Evolutionary conservation across 1,284 basidiomycete genomes (phyloP).

Genomic region (Grifola frondosa): DNA sequence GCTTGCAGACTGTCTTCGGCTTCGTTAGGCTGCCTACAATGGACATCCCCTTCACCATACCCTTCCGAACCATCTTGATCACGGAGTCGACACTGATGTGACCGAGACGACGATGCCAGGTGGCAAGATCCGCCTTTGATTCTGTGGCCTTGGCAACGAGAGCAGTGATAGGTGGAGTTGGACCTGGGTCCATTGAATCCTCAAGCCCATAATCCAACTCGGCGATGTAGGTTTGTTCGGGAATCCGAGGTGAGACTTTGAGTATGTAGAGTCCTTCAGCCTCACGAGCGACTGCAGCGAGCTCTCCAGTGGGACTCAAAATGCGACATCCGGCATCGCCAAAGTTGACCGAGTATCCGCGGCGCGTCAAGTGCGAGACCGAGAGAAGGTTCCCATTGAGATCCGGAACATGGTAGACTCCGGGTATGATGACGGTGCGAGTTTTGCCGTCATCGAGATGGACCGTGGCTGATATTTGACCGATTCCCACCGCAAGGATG

Average conservation of each 20-base stretch:
- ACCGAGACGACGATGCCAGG: constrained; percentile 29
- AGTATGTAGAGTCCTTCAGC: constrained; percentile 16
- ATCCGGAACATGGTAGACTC: constrained; percentile 22
- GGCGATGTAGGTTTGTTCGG: constrained; percentile 2
- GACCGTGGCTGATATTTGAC: too few relatives aligned
- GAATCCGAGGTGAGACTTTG: not conserved
- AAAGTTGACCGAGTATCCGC: constrained; percentile 6
- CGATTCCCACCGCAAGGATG: constrained; percentile 15
- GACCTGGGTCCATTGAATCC: not conserved
- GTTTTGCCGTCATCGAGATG: not conserved
- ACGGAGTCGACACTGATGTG: constrained; percentile 20
- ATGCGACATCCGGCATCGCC: constrained; percentile 2
- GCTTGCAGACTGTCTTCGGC: constrained; percentile 2
- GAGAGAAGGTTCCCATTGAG: constrained; percentile 25
- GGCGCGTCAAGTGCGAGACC: constrained; percentile 9
- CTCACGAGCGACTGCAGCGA: too few relatives aligned
- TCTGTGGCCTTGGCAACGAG: not conserved
- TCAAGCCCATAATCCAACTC: too few relatives aligned
- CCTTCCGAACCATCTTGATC: constrained; percentile 9
- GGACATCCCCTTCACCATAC: constrained; percentile 17
- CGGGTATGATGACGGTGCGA: not conserved
- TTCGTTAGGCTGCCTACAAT: constrained; percentile 5
- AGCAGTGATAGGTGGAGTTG: too few relatives aligned
- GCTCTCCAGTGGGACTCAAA: too few relatives aligned
- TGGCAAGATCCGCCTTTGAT: constrained; percentile 11